A percentile compares a stretch with the other conserved stretches of the same genome.
Evolutionary conservation across 257 asterid species (phyloP).

Genomic region (Ehretia macrophylla): DNA sequence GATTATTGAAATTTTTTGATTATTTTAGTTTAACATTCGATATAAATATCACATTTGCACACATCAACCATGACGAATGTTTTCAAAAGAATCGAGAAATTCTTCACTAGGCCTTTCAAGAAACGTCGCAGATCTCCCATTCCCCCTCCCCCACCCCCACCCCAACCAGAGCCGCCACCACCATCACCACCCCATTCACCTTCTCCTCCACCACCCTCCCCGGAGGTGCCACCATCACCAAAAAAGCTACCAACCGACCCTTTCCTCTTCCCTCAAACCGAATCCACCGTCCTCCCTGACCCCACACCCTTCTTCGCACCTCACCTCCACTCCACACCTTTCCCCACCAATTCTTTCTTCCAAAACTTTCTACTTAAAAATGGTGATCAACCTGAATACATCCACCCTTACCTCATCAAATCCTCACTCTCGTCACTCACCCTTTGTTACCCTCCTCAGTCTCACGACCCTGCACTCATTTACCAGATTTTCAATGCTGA

Average conservation of each 20-base stretch:
- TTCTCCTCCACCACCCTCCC: not conserved
- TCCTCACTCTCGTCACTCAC: conserved; percentile 58
- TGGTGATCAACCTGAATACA: conserved; percentile 86
- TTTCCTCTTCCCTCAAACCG: conserved; percentile 63
- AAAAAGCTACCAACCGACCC: conserved; percentile 28
- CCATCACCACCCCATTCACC: not conserved
- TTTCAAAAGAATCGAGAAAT: conserved; percentile 31
- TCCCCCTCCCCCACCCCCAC: conserved; percentile 15
- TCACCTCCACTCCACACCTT: conserved; percentile 56
- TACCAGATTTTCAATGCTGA: conserved; percentile 62
- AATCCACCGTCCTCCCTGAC: conserved; percentile 80
- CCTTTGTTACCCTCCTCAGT: conserved; percentile 62
- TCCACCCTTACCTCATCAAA: conserved; percentile 72
- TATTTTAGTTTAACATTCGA: no score
- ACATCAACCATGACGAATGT: conserved; percentile 31
- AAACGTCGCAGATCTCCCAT: conserved; percentile 23
- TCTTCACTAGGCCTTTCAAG: conserved; percentile 42
- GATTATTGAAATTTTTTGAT: no score
- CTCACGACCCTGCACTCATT: conserved; percentile 48
- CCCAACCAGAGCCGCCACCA: not conserved
- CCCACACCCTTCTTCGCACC: conserved; percentile 68
- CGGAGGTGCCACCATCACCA: not conserved
- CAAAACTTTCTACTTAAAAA: conserved; percentile 74
- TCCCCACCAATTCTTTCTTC: conserved; percentile 87
- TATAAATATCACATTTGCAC: not conserved